phyloP scores from a whole-genome alignment of 176 grass and related monocot species.

The Lolium multiflorum region DNA sequence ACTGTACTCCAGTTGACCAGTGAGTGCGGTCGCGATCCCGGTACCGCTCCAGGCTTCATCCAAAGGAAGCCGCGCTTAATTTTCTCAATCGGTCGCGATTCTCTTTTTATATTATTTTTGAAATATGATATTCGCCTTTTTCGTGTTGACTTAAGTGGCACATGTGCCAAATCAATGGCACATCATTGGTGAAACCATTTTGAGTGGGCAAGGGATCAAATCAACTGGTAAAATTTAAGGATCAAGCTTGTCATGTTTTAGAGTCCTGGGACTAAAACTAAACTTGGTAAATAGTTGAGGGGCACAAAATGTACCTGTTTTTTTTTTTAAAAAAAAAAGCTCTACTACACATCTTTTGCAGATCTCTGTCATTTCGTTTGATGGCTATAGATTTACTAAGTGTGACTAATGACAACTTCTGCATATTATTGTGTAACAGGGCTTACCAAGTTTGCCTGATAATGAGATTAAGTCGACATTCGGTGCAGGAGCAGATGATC shows the following conservation, averaged over 20 bases:
- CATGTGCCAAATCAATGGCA: neutral
- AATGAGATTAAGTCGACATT: conserved; percentile 47
- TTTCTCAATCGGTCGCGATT: too few relatives aligned
- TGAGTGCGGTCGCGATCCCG: too few relatives aligned
- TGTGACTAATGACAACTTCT: neutral
- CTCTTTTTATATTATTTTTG: too few relatives aligned
- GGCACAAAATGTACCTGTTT: neutral
- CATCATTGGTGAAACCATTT: neutral
- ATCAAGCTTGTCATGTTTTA: neutral
- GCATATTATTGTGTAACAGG: conserved; percentile 51
- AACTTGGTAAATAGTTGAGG: neutral
- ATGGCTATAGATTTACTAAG: neutral
- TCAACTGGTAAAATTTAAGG: neutral
- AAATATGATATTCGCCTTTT: neutral
- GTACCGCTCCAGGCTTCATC: too few relatives aligned
- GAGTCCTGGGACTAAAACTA: neutral
- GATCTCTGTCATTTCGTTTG: neutral
- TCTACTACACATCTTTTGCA: neutral
- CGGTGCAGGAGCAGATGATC: conserved; percentile 40
- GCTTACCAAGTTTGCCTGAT: conserved; percentile 60
- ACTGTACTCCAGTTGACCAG: too few relatives aligned
- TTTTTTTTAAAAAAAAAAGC: neutral
- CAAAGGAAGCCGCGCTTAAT: too few relatives aligned
- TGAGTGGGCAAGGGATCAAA: neutral
- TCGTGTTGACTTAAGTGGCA: neutral